These are phyloP conservation scores for Acacia concinna DNA, from an alignment of 331 rosid species.

Conservation along the genomic window DNA sequence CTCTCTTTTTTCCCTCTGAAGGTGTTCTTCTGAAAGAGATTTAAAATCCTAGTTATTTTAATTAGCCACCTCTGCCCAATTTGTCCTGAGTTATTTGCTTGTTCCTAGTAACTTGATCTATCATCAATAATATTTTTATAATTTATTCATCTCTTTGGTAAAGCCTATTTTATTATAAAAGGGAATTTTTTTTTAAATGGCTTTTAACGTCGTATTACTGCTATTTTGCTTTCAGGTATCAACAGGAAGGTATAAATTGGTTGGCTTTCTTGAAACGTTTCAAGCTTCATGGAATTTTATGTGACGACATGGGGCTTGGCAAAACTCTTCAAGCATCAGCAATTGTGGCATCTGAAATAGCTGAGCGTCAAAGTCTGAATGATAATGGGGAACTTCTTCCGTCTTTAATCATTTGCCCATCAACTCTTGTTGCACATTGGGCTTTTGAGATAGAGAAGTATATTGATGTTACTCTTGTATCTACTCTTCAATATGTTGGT, in stretches of 20 bases:
- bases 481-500: conserved; percentile 93
- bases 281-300: conserved; percentile 99
- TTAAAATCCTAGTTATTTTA: not conserved
- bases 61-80: not conserved
- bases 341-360: conserved; percentile 88
- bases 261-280: conserved; percentile 94
- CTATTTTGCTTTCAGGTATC: conserved; percentile 67
- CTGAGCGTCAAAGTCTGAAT: conserved; percentile 54
- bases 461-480: conserved; percentile 72
- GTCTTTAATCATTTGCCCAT: conserved; percentile 92
- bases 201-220: conserved; percentile 13
- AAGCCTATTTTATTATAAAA: not conserved
- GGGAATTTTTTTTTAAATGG: not conserved
- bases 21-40: not conserved
- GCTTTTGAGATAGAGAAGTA: conserved; percentile 95
- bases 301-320: conserved; percentile 99
- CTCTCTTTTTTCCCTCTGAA: not conserved
- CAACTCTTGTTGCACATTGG: conserved; percentile 98
- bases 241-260: conserved; percentile 99
- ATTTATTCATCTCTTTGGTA: not conserved
- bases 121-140: not conserved
- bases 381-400: conserved; percentile 54
- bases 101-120: not conserved
- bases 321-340: conserved; percentile 99
- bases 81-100: not conserved